Percentiles rank a stretch among this genome's conserved stretches.
These are phyloP conservation scores for Geosmithia flava DNA, from an alignment of 2,329 filamentous ascomycete species.

Conservation along the genomic window DNA sequence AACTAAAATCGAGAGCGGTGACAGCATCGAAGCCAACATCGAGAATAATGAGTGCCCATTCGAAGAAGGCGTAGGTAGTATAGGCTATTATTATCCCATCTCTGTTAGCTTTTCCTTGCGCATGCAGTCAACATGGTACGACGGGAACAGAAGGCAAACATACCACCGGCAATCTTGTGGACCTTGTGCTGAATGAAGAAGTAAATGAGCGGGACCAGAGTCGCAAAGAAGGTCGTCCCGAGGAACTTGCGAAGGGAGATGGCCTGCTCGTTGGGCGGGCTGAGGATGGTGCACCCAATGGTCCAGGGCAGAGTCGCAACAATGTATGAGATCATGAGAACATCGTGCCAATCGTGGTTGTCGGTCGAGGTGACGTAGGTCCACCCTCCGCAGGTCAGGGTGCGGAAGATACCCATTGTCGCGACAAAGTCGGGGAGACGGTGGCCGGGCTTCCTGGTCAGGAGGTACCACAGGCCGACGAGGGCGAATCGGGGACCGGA, in stretches of 20 bases:
- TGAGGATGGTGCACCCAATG: slow-evolving; percentile 74
- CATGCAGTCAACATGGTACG: background rate
- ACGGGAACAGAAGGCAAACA: slow-evolving; percentile 14
- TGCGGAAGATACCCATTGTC: slow-evolving; percentile 71
- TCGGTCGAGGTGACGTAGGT: slow-evolving; percentile 98
- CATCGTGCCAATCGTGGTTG: slow-evolving; percentile 96
- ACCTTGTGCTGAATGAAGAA: slow-evolving; percentile 99
- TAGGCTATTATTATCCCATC: slow-evolving; percentile 56
- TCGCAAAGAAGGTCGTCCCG: slow-evolving; percentile 76
- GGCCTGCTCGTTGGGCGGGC: slow-evolving; percentile 70
- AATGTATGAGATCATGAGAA: slow-evolving; percentile 98
- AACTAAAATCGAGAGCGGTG: slow-evolving; percentile 80
- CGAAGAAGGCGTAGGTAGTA: slow-evolving; percentile 94
- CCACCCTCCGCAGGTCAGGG: slow-evolving; percentile 92
- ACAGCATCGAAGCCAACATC: slow-evolving; percentile 96
- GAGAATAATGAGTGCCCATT: slow-evolving; percentile 89
- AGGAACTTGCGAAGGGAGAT: slow-evolving; percentile 84
- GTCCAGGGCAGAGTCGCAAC: slow-evolving; percentile 95
- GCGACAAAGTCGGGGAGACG: slow-evolving; percentile 73
- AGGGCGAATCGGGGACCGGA: slow-evolving; percentile 87
- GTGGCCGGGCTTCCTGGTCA: slow-evolving; percentile 66
- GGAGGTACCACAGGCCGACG: slow-evolving; percentile 81
- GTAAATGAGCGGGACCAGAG: slow-evolving; percentile 80
- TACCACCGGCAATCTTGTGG: slow-evolving; percentile 85
- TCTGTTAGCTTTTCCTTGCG: too few relatives aligned